phyloP scores from a whole-genome alignment of 345 rosid species.

The Iberis pinnata region DNA sequence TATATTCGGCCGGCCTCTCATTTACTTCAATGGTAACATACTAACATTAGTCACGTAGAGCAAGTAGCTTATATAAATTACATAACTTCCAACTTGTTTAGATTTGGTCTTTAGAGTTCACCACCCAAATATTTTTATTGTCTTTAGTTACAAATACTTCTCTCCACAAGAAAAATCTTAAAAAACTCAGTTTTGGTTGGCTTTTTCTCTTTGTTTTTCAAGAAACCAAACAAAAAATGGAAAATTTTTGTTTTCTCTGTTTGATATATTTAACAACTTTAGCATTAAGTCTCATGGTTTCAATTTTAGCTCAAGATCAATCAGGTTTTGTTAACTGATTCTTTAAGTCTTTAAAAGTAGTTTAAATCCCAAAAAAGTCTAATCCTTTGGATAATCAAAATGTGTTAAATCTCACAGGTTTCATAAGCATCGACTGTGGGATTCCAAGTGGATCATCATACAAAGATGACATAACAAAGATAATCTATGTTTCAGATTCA shows the following conservation, averaged over 20 bases:
- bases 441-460: conserved; percentile 25
- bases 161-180: too few species aligned
- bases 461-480: conserved; percentile 22
- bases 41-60: conserved; percentile 7
- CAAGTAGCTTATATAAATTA: conserved; percentile 19
- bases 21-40: conserved; percentile 10
- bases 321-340: conserved; percentile 13
- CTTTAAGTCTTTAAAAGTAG: background rate
- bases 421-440: too few species aligned
- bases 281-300: conserved; percentile 7
- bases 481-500: conserved; percentile 38
- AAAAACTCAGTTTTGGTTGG: background rate
- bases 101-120: conserved; percentile 4
- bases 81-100: conserved; percentile 6
- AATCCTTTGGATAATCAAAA: too few species aligned
- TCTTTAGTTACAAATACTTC: background rate
- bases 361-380: background rate
- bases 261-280: background rate
- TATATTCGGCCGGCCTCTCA: conserved; percentile 7
- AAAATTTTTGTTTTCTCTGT: background rate
- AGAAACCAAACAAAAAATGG: conserved; percentile 10
- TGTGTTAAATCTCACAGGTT: too few species aligned
- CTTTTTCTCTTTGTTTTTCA: background rate
- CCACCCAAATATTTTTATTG: background rate
- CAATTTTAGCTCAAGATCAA: conserved; percentile 18